Base-by-base conservation (phyloP, 1,139 yeast species). In the Lodderomyces parapsilosis region DNA sequence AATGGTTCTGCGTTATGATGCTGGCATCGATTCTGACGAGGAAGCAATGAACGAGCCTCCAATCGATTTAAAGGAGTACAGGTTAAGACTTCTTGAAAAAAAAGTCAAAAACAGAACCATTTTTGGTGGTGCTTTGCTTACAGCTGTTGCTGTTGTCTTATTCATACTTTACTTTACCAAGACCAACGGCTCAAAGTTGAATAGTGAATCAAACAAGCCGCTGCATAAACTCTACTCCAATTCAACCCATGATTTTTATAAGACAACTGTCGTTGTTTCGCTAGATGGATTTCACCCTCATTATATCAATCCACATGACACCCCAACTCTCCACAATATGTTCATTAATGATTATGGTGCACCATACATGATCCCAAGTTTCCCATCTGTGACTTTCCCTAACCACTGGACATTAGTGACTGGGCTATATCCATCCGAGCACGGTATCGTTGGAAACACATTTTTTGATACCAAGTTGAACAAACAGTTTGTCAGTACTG, bases 221-320 rank as follows among this genome's bases (percentile, higher is more conserved):
- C 33, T 30, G 33, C 33, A 30, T n/a, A 49, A 54, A 1, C 40
- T 63, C 1, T 55, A 79, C 19, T 65, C 74, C 17, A 90, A 90
- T 58, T 87, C 93, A 2, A 87, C 96, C 0, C 83, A 81, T 49
- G 66, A 67, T 1, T 89, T 83, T 62, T 71, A 82, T 52, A 88
- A 94, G 17, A 81, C 96, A 3, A 90, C 97, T 0, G 64, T 90
- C 1, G 61, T 89, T 42, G 68, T 90, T 1, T 87, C 96, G 0
- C 62, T 90, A 34, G 96, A 87, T 58, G 96, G 96, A 10, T 86
- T 90, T 63, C 96, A 90, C 59, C 97, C 97, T 8, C 94, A 88
- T 56, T 87, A 88, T 57, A 79, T 90, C n/a, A 81, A 82, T 20
- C 59, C 76, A 6, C 67, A 72, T 17, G 56, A 74, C 34, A 90